These are phyloP conservation scores for Colletotrichum lentis DNA, from an alignment of 2,329 filamentous ascomycete genomes.

Conservation along the genomic window DNA sequence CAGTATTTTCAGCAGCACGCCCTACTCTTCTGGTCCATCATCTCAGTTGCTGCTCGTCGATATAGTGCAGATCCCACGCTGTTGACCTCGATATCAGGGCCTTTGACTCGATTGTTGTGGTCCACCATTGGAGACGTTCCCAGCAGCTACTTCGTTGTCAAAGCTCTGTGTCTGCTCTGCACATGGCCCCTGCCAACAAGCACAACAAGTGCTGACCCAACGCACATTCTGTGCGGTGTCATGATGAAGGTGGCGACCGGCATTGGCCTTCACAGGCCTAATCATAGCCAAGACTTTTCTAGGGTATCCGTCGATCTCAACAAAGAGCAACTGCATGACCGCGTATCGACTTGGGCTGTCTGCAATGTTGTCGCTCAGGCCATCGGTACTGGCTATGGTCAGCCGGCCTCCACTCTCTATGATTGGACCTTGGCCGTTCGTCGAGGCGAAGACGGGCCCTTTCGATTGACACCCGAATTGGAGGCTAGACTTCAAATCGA, in stretches of 20 bases:
- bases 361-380: conserved; percentile 86
- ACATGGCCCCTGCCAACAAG: conserved; percentile 86
- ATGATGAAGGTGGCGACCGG: conserved; percentile 90
- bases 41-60: conserved; percentile 77
- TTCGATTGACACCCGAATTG: conserved; percentile 68
- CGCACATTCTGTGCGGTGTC: conserved; percentile 80
- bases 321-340: conserved; percentile 80
- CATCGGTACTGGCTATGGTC: conserved; percentile 83
- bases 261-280: conserved; percentile 81
- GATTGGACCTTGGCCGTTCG: conserved; percentile 75
- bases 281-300: conserved; percentile 84
- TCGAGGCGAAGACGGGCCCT: conserved; percentile 66
- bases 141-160: conserved; percentile 81
- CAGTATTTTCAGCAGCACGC: conserved; percentile 79
- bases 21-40: conserved; percentile 85
- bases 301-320: conserved; percentile 77
- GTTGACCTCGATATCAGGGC: conserved; percentile 72
- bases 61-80: conserved; percentile 70
- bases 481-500: conserved; percentile 76
- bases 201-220: conserved; percentile 80
- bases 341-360: conserved; percentile 82
- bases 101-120: conserved; percentile 77
- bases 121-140: conserved; percentile 79
- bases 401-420: conserved; percentile 79
- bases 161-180: conserved; percentile 80